phyloP scores from a whole-genome alignment of 805 yeast genomes.

The Blastobotrys robertii region DNA sequence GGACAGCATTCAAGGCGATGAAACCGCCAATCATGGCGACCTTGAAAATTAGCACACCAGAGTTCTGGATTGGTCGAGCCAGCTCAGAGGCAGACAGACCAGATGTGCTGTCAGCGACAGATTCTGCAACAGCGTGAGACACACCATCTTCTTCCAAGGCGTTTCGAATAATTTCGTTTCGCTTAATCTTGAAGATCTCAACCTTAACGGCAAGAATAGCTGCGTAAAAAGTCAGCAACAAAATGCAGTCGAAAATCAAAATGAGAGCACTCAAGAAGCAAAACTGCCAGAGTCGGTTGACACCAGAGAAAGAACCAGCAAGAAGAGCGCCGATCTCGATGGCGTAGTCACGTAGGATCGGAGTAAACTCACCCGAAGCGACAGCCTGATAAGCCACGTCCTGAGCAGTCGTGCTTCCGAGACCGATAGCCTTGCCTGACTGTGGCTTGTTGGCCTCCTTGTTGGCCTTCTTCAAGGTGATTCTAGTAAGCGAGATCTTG shows the following conservation, averaged over 20 bases:
- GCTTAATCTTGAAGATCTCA: conserved; percentile 78
- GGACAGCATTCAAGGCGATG: conserved; percentile 28
- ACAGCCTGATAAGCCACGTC: conserved; percentile 28
- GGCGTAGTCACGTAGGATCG: conserved; percentile 64
- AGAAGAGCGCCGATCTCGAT: conserved; percentile 63
- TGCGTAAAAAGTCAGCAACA: conserved; percentile 72
- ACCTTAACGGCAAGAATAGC: conserved; percentile 80
- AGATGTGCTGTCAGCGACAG: conserved; percentile 39
- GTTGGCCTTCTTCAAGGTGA: conserved; percentile 27
- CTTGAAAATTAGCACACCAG: conserved; percentile 19
- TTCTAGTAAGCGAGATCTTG: conserved; percentile 57
- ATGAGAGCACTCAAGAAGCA: conserved; percentile 66
- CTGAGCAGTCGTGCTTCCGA: conserved; percentile 14
- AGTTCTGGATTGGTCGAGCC: conserved; percentile 4
- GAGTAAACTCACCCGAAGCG: conserved; percentile 32
- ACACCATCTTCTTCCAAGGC: conserved; percentile 92
- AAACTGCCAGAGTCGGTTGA: conserved; percentile 71
- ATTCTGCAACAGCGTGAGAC: conserved; percentile 59
- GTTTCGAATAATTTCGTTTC: conserved; percentile 64
- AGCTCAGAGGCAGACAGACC: conserved; percentile 11
- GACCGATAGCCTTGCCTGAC: conserved; percentile 13
- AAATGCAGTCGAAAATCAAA: conserved; percentile 57
- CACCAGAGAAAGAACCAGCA: conserved; percentile 43
- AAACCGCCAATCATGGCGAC: conserved; percentile 25
- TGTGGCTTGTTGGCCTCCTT: conserved; percentile 14